Evolutionary conservation across 192 early-diverging fungal species (phyloP).

Genomic region (Coemansia sp.): DNA sequence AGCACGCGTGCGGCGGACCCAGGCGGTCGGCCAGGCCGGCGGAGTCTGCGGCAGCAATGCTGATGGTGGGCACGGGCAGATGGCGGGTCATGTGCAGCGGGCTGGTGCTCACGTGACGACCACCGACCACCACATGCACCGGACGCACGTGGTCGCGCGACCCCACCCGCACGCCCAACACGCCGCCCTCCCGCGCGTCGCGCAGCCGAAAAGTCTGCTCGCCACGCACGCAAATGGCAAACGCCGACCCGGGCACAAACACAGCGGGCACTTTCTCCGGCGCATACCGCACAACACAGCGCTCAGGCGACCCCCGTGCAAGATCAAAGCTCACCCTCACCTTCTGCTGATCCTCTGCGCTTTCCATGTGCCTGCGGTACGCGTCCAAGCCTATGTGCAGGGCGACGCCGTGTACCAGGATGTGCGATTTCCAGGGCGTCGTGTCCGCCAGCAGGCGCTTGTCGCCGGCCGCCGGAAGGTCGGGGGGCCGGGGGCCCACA

Average conservation of each 20-base stretch:
- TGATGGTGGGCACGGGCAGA: conserved; percentile 9
- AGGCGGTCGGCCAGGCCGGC: neutral
- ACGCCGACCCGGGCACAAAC: conserved; percentile 20
- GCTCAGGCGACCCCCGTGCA: no score
- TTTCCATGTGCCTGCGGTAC: neutral
- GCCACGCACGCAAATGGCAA: conserved; percentile 18
- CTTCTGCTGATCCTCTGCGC: neutral
- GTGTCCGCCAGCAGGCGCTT: neutral
- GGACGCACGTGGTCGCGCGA: conserved; percentile 21
- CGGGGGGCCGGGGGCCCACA: neutral
- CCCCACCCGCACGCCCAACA: neutral
- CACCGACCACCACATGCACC: conserved; percentile 3
- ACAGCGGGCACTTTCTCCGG: conserved; percentile 10
- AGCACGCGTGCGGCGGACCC: neutral
- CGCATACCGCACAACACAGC: conserved; percentile 9
- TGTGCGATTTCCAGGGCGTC: neutral
- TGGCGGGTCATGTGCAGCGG: neutral
- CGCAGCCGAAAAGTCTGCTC: neutral
- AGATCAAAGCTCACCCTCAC: no score
- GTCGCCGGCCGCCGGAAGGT: neutral
- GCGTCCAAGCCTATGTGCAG: neutral
- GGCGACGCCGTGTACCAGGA: neutral
- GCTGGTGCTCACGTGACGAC: neutral
- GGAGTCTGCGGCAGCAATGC: no score
- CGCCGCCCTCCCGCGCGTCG: neutral